These are phyloP conservation scores for Dichotomocladium elegans DNA, from an alignment of 371 early-diverging fungal genomes.

Conservation along the genomic window DNA sequence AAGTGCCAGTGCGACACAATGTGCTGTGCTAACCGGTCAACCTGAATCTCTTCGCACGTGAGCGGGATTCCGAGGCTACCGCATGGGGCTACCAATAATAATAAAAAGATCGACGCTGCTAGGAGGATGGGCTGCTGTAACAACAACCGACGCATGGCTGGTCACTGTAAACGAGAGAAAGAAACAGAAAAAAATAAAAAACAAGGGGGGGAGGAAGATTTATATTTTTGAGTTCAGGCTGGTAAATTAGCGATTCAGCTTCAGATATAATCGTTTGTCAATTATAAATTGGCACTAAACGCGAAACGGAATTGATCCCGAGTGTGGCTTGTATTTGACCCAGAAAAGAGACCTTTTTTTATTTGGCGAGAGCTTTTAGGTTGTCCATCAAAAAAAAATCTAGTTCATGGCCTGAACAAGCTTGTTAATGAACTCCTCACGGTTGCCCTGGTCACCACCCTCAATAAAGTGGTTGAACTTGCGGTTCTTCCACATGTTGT, in stretches of 20 bases:
- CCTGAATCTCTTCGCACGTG: neutral
- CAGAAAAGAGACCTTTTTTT: neutral
- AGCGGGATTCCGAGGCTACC: neutral
- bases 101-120: too few species aligned
- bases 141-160: too few species aligned
- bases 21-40: neutral
- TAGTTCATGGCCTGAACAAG: constrained; percentile 95
- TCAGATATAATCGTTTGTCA: too few species aligned
- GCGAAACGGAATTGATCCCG: neutral
- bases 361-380: too few species aligned
- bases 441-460: constrained; percentile 97
- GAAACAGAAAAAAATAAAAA: neutral
- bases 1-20: constrained; percentile 1
- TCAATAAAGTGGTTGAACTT: constrained; percentile 97
- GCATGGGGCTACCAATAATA: neutral
- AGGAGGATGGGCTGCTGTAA: too few species aligned
- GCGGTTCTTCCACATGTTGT: constrained; percentile 93
- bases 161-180: neutral
- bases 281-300: too few species aligned
- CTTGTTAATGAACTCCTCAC: constrained; percentile 88
- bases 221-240: neutral
- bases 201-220: neutral
- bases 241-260: too few species aligned
- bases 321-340: neutral
- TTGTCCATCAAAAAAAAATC: constrained; percentile 1